Conservation (phyloP, 2,329 filamentous ascomycete genomes). For the Claviceps sp. region DNA sequence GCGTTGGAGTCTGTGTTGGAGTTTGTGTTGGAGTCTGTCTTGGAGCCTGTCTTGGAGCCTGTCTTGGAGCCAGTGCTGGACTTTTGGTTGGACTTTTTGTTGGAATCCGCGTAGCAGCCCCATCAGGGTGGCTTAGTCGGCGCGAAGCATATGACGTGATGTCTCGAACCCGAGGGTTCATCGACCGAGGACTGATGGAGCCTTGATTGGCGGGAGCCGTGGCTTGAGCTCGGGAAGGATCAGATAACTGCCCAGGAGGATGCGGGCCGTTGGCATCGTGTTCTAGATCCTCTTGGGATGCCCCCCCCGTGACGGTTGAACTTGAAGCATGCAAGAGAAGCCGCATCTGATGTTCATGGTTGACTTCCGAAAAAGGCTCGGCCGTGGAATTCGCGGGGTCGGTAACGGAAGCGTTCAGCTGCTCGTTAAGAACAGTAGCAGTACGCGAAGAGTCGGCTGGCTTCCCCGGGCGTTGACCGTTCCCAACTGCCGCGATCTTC, state of each 20-base stretch:
- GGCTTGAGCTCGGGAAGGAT: background rate
- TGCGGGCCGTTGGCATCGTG: background rate
- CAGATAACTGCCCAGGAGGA: background rate
- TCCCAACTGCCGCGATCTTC: background rate
- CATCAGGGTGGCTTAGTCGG: background rate
- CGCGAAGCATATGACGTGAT: background rate
- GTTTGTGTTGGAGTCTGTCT: background rate
- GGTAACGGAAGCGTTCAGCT: background rate
- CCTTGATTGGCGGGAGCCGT: background rate
- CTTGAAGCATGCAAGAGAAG: background rate
- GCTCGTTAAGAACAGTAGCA: background rate
- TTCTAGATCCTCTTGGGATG: background rate
- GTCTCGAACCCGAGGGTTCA: background rate
- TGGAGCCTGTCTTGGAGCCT: background rate
- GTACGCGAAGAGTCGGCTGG: background rate
- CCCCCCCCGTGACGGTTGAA: background rate
- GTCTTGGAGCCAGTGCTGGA: background rate
- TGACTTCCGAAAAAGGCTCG: background rate
- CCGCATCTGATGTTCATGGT: background rate
- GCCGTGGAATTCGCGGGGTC: background rate
- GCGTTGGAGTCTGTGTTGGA: background rate
- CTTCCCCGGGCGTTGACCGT: background rate
- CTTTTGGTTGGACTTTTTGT: background rate
- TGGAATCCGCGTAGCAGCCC: background rate
- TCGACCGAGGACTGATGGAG: background rate